These are phyloP conservation scores for Penicillium sp. DNA, from an alignment of 2,329 filamentous ascomycete genomes.

Conservation along the genomic window DNA sequence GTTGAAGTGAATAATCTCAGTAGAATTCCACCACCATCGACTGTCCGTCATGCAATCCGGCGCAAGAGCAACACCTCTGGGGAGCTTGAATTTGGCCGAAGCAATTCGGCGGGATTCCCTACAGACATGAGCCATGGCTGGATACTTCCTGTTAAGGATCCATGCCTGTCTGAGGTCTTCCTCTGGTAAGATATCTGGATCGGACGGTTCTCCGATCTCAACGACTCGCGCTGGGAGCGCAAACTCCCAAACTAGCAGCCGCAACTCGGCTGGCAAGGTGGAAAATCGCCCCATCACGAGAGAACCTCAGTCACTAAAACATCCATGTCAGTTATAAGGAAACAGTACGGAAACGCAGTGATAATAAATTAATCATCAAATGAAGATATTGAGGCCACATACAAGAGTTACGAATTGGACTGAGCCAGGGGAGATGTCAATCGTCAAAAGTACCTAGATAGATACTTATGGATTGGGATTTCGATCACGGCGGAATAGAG, in stretches of 20 bases:
- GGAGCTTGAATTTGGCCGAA: background rate
- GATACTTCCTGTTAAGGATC: background rate
- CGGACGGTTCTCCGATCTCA: constrained; percentile 1
- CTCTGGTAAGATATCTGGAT: constrained; percentile 3
- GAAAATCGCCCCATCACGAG: background rate
- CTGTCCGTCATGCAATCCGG: background rate
- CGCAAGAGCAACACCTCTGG: background rate
- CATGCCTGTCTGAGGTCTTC: background rate
- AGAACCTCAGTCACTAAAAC: background rate
- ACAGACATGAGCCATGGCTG: background rate
- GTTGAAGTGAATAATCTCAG: constrained; percentile 3
- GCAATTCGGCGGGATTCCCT: background rate
- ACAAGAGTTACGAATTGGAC: background rate
- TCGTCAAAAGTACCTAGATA: background rate
- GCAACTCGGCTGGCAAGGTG: background rate
- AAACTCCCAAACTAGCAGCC: background rate
- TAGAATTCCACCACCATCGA: background rate
- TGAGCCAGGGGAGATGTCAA: background rate
- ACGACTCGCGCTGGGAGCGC: background rate
- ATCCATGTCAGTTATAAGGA: background rate
- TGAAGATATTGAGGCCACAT: background rate
- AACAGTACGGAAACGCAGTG: background rate
- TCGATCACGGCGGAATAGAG: background rate
- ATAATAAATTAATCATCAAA: background rate
- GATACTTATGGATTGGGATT: background rate